Base-by-base conservation (phyloP, 805 yeast genomes). In the Lachancea thermotolerans region DNA sequence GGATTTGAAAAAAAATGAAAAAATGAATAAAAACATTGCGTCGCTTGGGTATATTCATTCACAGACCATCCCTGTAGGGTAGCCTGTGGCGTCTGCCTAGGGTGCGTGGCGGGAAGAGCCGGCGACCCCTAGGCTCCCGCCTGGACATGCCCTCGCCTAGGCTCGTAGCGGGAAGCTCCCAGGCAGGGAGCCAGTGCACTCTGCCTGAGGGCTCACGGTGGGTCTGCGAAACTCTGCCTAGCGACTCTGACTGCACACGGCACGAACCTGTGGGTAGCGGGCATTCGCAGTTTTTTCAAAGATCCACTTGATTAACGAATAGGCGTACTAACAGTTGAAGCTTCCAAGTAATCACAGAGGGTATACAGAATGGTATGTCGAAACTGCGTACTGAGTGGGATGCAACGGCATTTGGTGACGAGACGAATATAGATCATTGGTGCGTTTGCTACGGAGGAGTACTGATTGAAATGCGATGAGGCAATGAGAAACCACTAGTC, bases 331-430 rank as follows among this genome's bases (percentile, higher is more conserved):
- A 30, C 33, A 14, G 29, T 31, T 17, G 42, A 43, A 38, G 42
- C 43, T 35, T 44, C 27, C 31, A 50, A 47, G 52, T 47, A 51
- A 52, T 52, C 48, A 52, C 51, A 50, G 53, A 55, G 60, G 58
- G 53, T 54, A 51, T 49, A 53, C 57, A 52, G 56, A 55, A 56
- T 56, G 60, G 60, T 56, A 56, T 56, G 60, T 56, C 30, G 28
- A 29, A 10, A 30, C 12, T 30, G 33, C 33, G 33, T 30, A 30
- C n/a, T 12, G 15, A 31, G 34, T n/a, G 34, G n/a, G 8, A 31
- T 31, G 34, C 15, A 14, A 31, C 15, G 15, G 34, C 34, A 21
- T 21, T 21, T 21, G 34, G 15, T 31, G 34, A 8, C 34, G 34
- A 31, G 6, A 31, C 15, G 15, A 12, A 14, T 8, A 3, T 31